Base-by-base conservation (phyloP, 2,329 filamentous ascomycete genomes). In the Trichophyton simii region DNA sequence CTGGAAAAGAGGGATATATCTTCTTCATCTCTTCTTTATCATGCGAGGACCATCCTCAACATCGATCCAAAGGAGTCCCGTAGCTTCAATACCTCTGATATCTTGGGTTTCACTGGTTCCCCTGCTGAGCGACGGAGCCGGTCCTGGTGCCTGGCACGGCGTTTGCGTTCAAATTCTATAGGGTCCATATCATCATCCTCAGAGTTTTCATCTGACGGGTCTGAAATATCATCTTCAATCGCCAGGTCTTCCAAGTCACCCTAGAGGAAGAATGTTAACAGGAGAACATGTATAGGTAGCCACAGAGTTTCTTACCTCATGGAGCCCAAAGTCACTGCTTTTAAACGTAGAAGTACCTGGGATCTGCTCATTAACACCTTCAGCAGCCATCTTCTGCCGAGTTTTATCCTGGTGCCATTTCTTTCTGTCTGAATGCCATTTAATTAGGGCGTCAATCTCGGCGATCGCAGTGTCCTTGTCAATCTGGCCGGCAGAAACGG, bases 381-480 rank as follows among this genome's bases (percentile, higher is more conserved):
- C 91, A 1, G 90, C 91, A 0, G 94, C 94, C 94, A 99, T 97
- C 81, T 99, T 99, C 77, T 97, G 94, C 60, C 91, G 80, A 7
- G 94, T 99, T 80, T 99, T 99, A 76, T 95, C 90, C 64, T 92
- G 86, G 72, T 99, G 94, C 94, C 94, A 99, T 76, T 92, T 92
- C 81, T 99, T 97, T 61, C 94, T 82, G 48, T 89, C 89, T 71
- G 91, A 89, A 73, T 99, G 94, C 94, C 94, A 99, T 57, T 86
- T 81, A 67, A 99, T 94, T 58, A 99, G 79, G 34, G 82, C 78
- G 69, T 97, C 84, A 69, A 97, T 91, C 76, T 99, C 94, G 2
- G 76, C 76, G 7, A 91, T 84, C 0, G 88, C 88, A 65, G 84
- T 83, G 1, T 82, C 79, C 71, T 86, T 87, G 71, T 96, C 82